Conservation (phyloP, 345 rosid genomes). For the Eucalyptus cloeziana region DNA sequence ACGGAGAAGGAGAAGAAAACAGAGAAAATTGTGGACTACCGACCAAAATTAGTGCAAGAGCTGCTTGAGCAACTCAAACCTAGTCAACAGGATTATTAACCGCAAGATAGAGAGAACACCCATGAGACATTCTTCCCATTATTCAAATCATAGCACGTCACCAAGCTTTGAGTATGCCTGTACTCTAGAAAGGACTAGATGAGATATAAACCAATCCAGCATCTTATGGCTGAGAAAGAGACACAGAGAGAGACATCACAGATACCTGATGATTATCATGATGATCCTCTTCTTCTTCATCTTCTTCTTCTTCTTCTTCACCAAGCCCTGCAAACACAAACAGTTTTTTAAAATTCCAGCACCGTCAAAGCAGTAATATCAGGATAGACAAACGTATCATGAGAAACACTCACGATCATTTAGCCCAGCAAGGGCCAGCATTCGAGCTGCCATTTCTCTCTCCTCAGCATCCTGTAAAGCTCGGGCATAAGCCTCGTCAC, state of each 20-base stretch:
- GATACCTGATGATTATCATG: slow-evolving; percentile 62
- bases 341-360: not conserved
- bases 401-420: slow-evolving; percentile 33
- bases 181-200: not conserved
- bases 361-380: not conserved
- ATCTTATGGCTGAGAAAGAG: not conserved
- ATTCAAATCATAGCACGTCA: not conserved
- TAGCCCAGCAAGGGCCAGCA: slow-evolving; percentile 67
- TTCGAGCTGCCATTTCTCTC: slow-evolving; percentile 68
- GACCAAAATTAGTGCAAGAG: not conserved
- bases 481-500: slow-evolving; percentile 90
- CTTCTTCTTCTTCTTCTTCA: slow-evolving; percentile 19
- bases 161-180: not conserved
- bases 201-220: not conserved
- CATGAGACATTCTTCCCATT: not conserved
- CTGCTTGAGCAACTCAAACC: not conserved
- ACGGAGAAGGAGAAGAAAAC: not conserved
- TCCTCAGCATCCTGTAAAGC: slow-evolving; percentile 94
- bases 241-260: not conserved
- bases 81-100: not conserved
- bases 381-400: not conserved
- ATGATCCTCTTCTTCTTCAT: slow-evolving; percentile 35
- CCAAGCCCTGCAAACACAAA: slow-evolving; percentile 39
- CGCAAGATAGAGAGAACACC: not conserved
- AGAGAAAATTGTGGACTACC: not conserved